Percentiles rank a stretch among this genome's conserved stretches.
These are phyloP conservation scores for Penicillium paxilli DNA, from an alignment of 495 filamentous ascomycete species.

Conservation along the genomic window DNA sequence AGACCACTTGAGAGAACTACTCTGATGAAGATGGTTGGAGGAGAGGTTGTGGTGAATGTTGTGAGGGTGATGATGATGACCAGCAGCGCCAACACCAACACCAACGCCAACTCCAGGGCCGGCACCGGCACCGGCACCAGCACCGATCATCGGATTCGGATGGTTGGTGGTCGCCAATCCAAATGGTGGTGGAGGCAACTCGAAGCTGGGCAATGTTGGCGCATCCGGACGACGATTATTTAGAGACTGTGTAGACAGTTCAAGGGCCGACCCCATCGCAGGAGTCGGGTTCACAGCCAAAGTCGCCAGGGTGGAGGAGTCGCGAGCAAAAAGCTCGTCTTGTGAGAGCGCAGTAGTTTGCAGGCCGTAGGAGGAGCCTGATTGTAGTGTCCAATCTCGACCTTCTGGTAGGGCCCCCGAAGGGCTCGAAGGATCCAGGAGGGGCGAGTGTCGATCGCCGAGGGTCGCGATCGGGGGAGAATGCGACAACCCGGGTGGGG, in stretches of 20 bases:
- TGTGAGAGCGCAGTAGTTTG: too few species aligned
- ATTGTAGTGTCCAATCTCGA: conserved; percentile 42
- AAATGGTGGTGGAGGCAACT: conserved; percentile 55
- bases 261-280: conserved; percentile 47
- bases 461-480: conserved; percentile 32
- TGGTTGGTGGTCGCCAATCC: conserved; percentile 44
- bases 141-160: too few species aligned
- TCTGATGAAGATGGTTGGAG: neutral
- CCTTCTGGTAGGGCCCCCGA: conserved; percentile 39
- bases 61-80: neutral
- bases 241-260: conserved; percentile 47
- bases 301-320: conserved; percentile 42
- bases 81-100: too few species aligned
- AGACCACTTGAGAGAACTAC: neutral
- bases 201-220: conserved; percentile 60
- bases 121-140: too few species aligned
- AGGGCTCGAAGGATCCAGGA: conserved; percentile 51
- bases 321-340: conserved; percentile 40
- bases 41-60: neutral
- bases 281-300: conserved; percentile 40
- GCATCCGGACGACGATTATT: conserved; percentile 61
- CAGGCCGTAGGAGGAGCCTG: conserved; percentile 22
- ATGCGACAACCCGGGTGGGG: conserved; percentile 2
- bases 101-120: too few species aligned
- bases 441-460: conserved; percentile 36